phyloP scores from a whole-genome alignment of 768 basidiomycete genomes.

The Lactifluus rugatus region DNA sequence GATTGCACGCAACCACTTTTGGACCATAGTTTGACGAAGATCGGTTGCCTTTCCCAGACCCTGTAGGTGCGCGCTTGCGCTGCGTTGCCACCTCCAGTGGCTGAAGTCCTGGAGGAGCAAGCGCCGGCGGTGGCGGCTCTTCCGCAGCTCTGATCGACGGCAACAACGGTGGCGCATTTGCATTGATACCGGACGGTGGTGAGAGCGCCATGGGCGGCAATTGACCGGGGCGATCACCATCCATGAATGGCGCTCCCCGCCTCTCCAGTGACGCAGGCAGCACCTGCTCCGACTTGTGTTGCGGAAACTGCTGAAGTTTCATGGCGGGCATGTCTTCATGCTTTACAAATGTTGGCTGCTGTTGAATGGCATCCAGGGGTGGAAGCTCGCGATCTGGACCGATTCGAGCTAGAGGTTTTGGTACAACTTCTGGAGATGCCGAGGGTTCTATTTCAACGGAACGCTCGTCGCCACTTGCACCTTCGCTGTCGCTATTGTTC shows the following conservation, averaged over 20 bases:
- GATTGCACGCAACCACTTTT: conserved; percentile 83
- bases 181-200: conserved; percentile 10
- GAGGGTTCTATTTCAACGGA: conserved; percentile 38
- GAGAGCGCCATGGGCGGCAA: conserved; percentile 18
- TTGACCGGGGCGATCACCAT: conserved; percentile 13
- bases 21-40: conserved; percentile 58
- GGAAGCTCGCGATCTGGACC: conserved; percentile 21
- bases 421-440: conserved; percentile 42
- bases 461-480: conserved; percentile 46
- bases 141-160: conserved; percentile 21
- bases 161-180: conserved; percentile 20
- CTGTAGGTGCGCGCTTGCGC: conserved; percentile 55
- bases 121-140: conserved; percentile 26
- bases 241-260: conserved; percentile 14
- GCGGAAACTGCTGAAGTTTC: conserved; percentile 10
- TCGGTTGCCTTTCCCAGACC: conserved; percentile 48
- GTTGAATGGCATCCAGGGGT: conserved; percentile 7
- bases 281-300: conserved; percentile 21
- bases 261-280: conserved; percentile 11
- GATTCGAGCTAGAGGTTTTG: conserved; percentile 19
- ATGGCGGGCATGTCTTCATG: conserved; percentile 7
- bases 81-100: conserved; percentile 17
- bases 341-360: conserved; percentile 3
- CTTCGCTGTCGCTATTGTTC: conserved; percentile 40
- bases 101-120: conserved; percentile 28